phyloP scores from a whole-genome alignment of 2,329 filamentous ascomycete species.

The Phialocephala sp. region DNA sequence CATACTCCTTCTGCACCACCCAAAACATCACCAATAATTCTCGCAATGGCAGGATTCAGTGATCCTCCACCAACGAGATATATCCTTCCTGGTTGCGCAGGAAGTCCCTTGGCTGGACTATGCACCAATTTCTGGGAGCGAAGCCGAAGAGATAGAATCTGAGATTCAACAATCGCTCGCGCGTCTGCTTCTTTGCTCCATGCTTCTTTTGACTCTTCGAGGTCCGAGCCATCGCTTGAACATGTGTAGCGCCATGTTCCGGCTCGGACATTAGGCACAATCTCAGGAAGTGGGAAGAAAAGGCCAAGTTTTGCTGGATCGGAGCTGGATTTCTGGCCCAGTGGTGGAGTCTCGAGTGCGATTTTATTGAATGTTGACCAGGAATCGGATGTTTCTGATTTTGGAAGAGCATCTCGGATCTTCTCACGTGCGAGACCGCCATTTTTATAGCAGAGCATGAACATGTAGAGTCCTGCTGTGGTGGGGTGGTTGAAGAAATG shows the following conservation, averaged over 20 bases:
- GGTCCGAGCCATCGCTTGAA: conserved; percentile 58
- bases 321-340: conserved; percentile 62
- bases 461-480: conserved; percentile 92
- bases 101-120: conserved; percentile 59
- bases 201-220: conserved; percentile 46
- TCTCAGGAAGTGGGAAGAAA: conserved; percentile 96
- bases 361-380: conserved; percentile 85
- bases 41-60: conserved; percentile 86
- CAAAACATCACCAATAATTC: conserved; percentile 84
- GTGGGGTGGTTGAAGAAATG: conserved; percentile 99
- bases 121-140: conserved; percentile 79
- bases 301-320: conserved; percentile 82
- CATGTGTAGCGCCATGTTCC: conserved; percentile 86
- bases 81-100: conserved; percentile 84
- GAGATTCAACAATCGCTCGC: conserved; percentile 89
- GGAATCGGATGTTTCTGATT: conserved; percentile 54
- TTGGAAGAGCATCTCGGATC: conserved; percentile 80
- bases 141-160: conserved; percentile 87
- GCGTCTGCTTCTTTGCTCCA: conserved; percentile 76
- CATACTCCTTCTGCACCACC: conserved; percentile 91
- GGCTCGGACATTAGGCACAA: conserved; percentile 86
- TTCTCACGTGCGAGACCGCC: conserved; percentile 91
- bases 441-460: conserved; percentile 99
- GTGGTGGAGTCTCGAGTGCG: conserved; percentile 69
- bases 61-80: conserved; percentile 95